phyloP scores from a whole-genome alignment of 2,329 filamentous ascomycete genomes.

The Ilyonectria robusta region DNA sequence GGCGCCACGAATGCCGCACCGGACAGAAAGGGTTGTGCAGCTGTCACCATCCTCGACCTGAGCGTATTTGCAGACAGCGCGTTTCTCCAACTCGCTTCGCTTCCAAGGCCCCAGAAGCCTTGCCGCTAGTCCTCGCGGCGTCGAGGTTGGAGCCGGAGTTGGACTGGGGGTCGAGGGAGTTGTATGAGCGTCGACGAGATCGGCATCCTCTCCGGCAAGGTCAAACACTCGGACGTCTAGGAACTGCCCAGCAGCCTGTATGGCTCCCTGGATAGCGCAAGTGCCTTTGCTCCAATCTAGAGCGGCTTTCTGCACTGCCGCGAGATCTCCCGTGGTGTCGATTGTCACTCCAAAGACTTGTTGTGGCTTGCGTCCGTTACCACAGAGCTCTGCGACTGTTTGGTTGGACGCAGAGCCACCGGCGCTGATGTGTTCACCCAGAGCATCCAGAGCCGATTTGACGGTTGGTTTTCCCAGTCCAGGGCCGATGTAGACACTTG shows the following conservation, averaged over 20 bases:
- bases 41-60: constrained; percentile 51
- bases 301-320: constrained; percentile 13
- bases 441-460: background rate
- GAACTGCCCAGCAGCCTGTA: background rate
- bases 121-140: background rate
- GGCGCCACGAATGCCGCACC: constrained; percentile 54
- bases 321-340: constrained; percentile 22
- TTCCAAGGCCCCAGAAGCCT: no score
- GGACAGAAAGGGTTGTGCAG: constrained; percentile 51
- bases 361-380: background rate
- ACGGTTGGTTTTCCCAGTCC: constrained; percentile 24
- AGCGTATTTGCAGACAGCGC: constrained; percentile 28
- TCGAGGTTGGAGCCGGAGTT: background rate
- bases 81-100: constrained; percentile 5
- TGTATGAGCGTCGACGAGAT: background rate
- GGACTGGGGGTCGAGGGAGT: background rate
- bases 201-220: background rate
- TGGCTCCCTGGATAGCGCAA: background rate
- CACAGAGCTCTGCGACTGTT: background rate
- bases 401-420: background rate
- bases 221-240: background rate
- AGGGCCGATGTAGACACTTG: constrained; percentile 32
- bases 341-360: constrained; percentile 7
- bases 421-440: background rate
- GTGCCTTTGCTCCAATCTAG: constrained; percentile 23